Evolutionary conservation across 2,329 filamentous ascomycete genomes (phyloP).

Genomic region (Proliferodiscus dingleyae): DNA sequence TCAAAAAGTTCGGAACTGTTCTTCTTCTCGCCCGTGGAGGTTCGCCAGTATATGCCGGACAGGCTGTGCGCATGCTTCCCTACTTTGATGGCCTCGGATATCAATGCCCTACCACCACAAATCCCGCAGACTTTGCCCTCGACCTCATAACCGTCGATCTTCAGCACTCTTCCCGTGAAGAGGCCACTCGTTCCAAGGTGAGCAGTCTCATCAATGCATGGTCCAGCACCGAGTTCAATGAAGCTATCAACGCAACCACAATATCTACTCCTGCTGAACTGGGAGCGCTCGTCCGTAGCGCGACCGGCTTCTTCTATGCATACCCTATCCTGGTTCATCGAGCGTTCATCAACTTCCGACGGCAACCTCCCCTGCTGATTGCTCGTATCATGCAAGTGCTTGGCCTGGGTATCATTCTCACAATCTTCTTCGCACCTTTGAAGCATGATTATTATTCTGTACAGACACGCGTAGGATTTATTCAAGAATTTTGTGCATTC

Average conservation of each 20-base stretch:
- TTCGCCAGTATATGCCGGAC: conserved; percentile 61
- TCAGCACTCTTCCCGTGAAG: conserved; percentile 59
- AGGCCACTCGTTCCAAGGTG: conserved; percentile 58
- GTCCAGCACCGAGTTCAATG: conserved; percentile 32
- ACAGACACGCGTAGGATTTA: conserved; percentile 68
- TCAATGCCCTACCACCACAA: conserved; percentile 63
- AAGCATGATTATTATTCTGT: conserved; percentile 64
- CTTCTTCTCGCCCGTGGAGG: conserved; percentile 68
- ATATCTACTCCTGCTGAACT: conserved; percentile 65
- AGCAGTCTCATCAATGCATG: conserved; percentile 56
- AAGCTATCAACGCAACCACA: conserved; percentile 16
- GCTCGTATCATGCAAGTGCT: conserved; percentile 64
- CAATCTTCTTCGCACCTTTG: conserved; percentile 68
- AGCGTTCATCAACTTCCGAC: conserved; percentile 62
- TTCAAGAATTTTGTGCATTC: conserved; percentile 66
- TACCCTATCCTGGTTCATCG: conserved; percentile 65
- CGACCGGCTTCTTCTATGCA: conserved; percentile 55
- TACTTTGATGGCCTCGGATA: conserved; percentile 59
- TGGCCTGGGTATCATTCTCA: conserved; percentile 56
- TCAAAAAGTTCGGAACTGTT: conserved; percentile 66
- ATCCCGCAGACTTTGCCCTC: conserved; percentile 72
- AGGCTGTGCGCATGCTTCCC: conserved; percentile 56
- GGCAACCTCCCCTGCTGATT: conserved; percentile 59
- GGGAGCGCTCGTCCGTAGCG: conserved; percentile 60
- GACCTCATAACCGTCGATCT: conserved; percentile 74